Evolutionary conservation across 2,329 filamentous ascomycete genomes (phyloP).

Genomic region (Podosphaera xanthii): DNA sequence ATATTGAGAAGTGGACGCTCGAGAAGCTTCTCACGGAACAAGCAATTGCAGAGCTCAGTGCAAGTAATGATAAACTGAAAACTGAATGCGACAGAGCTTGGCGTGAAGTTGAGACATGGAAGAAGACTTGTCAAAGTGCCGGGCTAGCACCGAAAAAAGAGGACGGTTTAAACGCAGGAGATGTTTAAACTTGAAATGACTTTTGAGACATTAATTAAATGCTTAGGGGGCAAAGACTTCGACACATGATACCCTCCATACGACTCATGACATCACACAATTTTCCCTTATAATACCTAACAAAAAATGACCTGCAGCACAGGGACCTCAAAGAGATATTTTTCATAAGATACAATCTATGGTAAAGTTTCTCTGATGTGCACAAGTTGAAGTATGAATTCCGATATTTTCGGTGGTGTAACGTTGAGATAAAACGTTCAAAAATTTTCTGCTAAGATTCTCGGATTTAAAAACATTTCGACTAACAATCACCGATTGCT

Average conservation of each 20-base stretch:
- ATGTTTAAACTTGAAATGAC: constrained; percentile 8
- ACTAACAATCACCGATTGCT: too few relatives aligned
- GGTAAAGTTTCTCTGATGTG: too few relatives aligned
- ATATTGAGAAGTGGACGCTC: constrained; percentile 82
- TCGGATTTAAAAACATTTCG: too few relatives aligned
- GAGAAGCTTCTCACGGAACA: constrained; percentile 81
- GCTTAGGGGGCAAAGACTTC: constrained; percentile 8
- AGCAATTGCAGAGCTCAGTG: constrained; percentile 68
- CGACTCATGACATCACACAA: constrained; percentile 13
- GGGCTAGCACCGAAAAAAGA: constrained; percentile 28
- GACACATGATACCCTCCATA: constrained; percentile 14
- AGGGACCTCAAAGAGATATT: too few relatives aligned
- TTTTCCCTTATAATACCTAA: constrained; percentile 5
- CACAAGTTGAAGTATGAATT: too few relatives aligned
- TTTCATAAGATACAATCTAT: too few relatives aligned
- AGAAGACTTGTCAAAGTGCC: constrained; percentile 39
- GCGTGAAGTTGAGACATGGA: constrained; percentile 59
- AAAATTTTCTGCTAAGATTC: too few relatives aligned
- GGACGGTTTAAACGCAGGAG: constrained; percentile 14
- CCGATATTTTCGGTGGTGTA: too few relatives aligned
- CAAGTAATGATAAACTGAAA: constrained; percentile 72
- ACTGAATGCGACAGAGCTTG: constrained; percentile 56
- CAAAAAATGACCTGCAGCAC: too few relatives aligned
- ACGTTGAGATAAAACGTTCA: too few relatives aligned
- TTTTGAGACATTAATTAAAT: constrained; percentile 5